Percentiles rank a stretch among this genome's conserved stretches.
Evolutionary conservation across 176 grass and related monocot species (phyloP).

Genomic region (Aegilops longissima): DNA sequence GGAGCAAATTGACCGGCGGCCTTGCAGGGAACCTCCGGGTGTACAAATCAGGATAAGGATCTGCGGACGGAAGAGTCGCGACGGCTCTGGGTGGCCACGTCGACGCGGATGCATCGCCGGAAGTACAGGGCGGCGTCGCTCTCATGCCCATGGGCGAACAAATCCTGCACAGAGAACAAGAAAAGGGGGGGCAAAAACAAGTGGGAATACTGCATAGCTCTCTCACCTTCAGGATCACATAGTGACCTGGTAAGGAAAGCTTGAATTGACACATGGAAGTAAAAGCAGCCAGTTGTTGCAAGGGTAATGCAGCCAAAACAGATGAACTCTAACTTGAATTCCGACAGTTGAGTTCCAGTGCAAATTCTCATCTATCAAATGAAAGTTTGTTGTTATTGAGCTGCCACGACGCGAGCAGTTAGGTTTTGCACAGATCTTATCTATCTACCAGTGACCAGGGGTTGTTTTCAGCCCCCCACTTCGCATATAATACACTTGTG

Average conservation of each 20-base stretch:
- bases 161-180: constrained; percentile 33
- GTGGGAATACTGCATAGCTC: not conserved
- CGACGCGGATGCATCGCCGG: constrained; percentile 17
- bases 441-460: constrained; percentile 30
- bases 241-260: constrained; percentile 38
- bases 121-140: constrained; percentile 36
- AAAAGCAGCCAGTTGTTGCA: constrained; percentile 10
- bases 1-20: constrained; percentile 43
- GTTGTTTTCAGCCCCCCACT: constrained; percentile 21
- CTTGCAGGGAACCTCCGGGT: constrained; percentile 27
- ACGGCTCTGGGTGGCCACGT: constrained; percentile 52
- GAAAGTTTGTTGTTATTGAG: constrained; percentile 28
- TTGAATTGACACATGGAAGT: constrained; percentile 24
- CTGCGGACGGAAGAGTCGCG: constrained; percentile 43
- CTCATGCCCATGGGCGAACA: constrained; percentile 4
- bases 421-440: constrained; percentile 33
- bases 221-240: constrained; percentile 29
- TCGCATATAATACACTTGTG: constrained; percentile 11
- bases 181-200: constrained; percentile 17
- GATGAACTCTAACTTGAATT: not conserved
- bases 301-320: constrained; percentile 27
- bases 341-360: constrained; percentile 33
- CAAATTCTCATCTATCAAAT: constrained; percentile 44
- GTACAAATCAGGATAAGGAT: constrained; percentile 56
- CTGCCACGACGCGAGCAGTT: constrained; percentile 19